These are phyloP conservation scores for Scheffersomyces parashehatae DNA, from an alignment of 1,139 yeast genomes.

Conservation along the genomic window DNA sequence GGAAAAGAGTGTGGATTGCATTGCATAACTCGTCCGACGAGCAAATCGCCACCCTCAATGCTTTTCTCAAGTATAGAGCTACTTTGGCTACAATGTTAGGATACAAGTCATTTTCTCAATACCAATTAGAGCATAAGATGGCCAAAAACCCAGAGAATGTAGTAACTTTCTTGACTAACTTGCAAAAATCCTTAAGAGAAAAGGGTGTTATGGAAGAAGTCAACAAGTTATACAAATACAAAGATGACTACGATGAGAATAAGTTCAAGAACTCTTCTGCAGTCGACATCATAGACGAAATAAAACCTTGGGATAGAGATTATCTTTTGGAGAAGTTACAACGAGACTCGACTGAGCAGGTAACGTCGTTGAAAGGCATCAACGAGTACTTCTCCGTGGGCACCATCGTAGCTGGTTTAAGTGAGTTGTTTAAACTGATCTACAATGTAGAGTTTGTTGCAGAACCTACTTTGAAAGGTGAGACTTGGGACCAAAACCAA, in stretches of 20 bases:
- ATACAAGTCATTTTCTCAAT: conserved; percentile 68
- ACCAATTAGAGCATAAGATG: conserved; percentile 88
- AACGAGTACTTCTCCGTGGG: conserved; percentile 76
- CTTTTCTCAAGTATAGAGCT: conserved; percentile 66
- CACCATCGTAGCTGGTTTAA: conserved; percentile 80
- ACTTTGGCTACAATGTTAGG: conserved; percentile 76
- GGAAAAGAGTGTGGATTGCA: conserved; percentile 74
- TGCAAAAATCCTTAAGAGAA: conserved; percentile 46
- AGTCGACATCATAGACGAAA: conserved; percentile 42
- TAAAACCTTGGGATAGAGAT: conserved; percentile 94
- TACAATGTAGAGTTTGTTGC: conserved; percentile 80
- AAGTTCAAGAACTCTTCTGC: conserved; percentile 21
- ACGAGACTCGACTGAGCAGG: conserved; percentile 4
- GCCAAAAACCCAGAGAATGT: conserved; percentile 82
- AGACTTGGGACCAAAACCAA: conserved; percentile 81
- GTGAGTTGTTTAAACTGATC: conserved; percentile 63
- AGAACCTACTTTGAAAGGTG: conserved; percentile 64
- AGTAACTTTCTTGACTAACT: conserved; percentile 58
- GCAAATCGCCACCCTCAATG: conserved; percentile 62
- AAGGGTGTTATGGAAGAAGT: conserved; percentile 67
- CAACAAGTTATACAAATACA: conserved; percentile 38
- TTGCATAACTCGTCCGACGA: conserved; percentile 58
- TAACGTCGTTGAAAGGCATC: conserved; percentile 6
- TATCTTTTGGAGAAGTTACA: conserved; percentile 43
- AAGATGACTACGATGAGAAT: conserved; percentile 23